Conservation (phyloP, 192 early-diverging fungal genomes). For the Gamsiella multidivaricata region DNA sequence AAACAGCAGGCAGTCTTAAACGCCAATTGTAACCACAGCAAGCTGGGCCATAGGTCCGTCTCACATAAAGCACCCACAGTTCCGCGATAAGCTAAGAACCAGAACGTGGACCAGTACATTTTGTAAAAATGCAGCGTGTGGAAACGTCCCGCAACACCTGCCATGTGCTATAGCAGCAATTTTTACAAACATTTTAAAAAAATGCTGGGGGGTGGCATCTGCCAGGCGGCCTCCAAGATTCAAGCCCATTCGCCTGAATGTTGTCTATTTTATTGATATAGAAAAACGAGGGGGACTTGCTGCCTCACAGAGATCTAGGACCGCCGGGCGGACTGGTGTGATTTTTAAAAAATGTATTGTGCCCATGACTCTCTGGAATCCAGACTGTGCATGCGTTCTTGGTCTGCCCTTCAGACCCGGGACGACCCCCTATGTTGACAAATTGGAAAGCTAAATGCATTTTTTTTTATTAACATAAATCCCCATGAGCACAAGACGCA, state of each 20-base stretch:
- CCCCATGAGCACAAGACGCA: too few relatives aligned
- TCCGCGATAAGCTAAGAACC: neutral
- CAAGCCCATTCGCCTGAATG: constrained; percentile 5
- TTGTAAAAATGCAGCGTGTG: neutral
- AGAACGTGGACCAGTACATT: neutral
- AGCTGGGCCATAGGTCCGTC: neutral
- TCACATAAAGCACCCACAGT: neutral
- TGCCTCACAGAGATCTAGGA: constrained; percentile 10
- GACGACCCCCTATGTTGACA: constrained; percentile 10
- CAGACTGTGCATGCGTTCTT: constrained; percentile 12
- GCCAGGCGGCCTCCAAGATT: constrained; percentile 6
- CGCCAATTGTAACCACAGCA: neutral
- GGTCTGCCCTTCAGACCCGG: constrained; percentile 10
- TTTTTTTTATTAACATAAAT: too few relatives aligned
- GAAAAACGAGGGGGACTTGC: constrained; percentile 6
- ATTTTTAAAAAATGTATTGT: constrained; percentile 8
- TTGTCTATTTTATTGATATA: constrained; percentile 6
- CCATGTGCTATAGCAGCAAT: neutral
- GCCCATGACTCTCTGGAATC: neutral
- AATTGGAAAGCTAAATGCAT: too few relatives aligned
- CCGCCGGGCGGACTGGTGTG: constrained; percentile 7
- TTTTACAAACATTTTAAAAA: neutral
- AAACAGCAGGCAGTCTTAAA: constrained; percentile 15
- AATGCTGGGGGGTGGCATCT: neutral
- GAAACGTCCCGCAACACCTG: neutral